Conservation (phyloP, 371 early-diverging fungal species). For the Mucor indicus region DNA sequence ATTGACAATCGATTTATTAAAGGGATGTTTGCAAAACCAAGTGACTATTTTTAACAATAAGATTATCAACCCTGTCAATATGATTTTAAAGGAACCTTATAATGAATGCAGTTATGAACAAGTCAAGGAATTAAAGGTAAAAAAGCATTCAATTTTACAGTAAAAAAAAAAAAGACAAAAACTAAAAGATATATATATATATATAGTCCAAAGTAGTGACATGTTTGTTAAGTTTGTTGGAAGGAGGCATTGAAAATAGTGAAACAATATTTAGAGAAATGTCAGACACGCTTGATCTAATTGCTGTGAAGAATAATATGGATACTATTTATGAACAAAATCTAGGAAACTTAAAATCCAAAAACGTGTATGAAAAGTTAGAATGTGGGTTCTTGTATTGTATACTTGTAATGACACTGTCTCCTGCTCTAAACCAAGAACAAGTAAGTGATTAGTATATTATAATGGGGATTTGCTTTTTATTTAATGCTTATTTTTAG, state of each 20-base stretch:
- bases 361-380: conserved; percentile 25
- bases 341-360: conserved; percentile 12
- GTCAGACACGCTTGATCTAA: conserved; percentile 39
- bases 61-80: conserved; percentile 51
- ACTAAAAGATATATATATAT: no score
- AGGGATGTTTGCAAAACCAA: conserved; percentile 38
- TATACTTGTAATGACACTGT: conserved; percentile 41
- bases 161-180: no score
- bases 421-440: conserved; percentile 27
- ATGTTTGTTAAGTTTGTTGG: conserved; percentile 49
- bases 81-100: conserved; percentile 39
- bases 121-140: conserved; percentile 43
- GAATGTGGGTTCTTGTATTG: conserved; percentile 42
- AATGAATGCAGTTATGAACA: conserved; percentile 21
- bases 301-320: conserved; percentile 35
- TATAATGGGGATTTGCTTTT: no score
- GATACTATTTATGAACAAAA: conserved; percentile 24
- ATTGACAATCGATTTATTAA: background rate
- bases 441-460: no score
- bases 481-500: no score
- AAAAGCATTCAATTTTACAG: background rate
- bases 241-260: conserved; percentile 53
- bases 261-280: conserved; percentile 48
- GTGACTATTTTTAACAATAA: conserved; percentile 52
- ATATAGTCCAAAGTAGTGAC: conserved; percentile 42